Percentiles rank a stretch among this genome's conserved stretches.
Evolutionary conservation across 495 filamentous ascomycete genomes (phyloP).

Genomic region (Neurospora intermedia): DNA sequence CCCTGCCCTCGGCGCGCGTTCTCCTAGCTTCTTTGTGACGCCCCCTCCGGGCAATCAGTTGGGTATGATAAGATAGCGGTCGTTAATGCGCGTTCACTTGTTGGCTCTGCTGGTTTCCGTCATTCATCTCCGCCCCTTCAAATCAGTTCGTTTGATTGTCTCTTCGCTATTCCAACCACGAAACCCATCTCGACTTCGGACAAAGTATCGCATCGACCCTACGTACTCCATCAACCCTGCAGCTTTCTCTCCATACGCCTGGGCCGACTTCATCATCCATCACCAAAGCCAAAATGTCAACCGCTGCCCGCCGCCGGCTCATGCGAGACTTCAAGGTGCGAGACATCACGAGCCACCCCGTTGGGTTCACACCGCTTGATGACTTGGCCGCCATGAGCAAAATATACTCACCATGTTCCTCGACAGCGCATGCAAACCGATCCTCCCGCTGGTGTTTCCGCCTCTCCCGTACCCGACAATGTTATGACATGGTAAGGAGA

Average conservation of each 20-base stretch:
- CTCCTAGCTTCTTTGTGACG: background rate
- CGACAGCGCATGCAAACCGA: constrained; percentile 96
- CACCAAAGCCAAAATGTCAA: constrained; percentile 57
- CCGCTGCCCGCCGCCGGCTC: constrained; percentile 81
- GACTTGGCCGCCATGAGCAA: background rate
- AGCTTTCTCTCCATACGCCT: background rate
- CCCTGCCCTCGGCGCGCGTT: background rate
- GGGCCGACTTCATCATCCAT: background rate
- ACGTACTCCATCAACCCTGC: background rate
- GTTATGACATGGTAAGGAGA: constrained; percentile 90
- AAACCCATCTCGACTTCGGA: background rate
- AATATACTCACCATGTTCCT: constrained; percentile 11
- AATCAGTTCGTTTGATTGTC: background rate
- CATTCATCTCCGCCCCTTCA: background rate
- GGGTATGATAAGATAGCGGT: background rate
- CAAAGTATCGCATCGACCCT: background rate
- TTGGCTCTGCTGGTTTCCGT: background rate
- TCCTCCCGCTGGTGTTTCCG: constrained; percentile 92
- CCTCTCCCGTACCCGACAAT: constrained; percentile 94
- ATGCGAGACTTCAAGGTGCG: constrained; percentile 98
- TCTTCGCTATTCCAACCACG: background rate
- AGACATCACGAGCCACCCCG: background rate
- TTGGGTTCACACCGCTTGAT: constrained; percentile 1
- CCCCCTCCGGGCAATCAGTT: background rate
- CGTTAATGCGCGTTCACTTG: background rate